Evolutionary conservation across 2,329 filamentous ascomycete species (phyloP), one percentile per base, ranked within the genome.

Genomic region (Ceratocystis diversiconidia): DNA sequence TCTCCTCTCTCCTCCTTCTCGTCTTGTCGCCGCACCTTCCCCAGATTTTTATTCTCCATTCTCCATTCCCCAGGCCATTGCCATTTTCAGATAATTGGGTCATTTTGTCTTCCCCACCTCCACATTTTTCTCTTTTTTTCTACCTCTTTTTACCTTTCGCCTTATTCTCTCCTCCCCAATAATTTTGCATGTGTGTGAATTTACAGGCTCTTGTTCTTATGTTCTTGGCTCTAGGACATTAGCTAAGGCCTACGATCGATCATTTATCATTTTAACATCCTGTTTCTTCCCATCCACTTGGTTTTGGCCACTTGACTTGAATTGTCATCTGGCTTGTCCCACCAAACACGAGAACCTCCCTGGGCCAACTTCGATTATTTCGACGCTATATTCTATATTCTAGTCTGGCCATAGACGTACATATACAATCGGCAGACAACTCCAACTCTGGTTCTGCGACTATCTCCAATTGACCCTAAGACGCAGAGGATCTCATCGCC

Each of bases 1-100:
- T 28, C 52, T 43, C 41, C 48, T 59, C n/a, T 62, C n/a, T 48
- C 41, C n/a, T 41, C 36, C 36, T 22, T 25, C 36, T 10, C 15
- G n/a, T 19, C 30, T 19, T 25, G 12, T 36, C 32, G 22, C 25
- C 25, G 61, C 61, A 46, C 61, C 44, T 62, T 62, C 61, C 61
- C 61, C 61, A 22, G 61, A 52, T 52, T 62, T 52, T 62, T 36
- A 41, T 5, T 59, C 55, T 30, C 55, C 55, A 59, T 59, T 59
- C 48, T 41, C 60, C 28, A 61, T 28, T 32, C 43, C 36, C 44
- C 61, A 36, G n/a, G n/a, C 36, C 46, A 28, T 43, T 28, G 28
- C 30, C 62, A 43, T 22, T 57, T 57, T 57, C 48, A 36, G 55
- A 59, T 59, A 59, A 59, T 36, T 59, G 55, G 55, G 55, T 6